Evolutionary conservation across 176 grass and related monocot genomes (phyloP).

Genomic region (Avena atlantica): DNA sequence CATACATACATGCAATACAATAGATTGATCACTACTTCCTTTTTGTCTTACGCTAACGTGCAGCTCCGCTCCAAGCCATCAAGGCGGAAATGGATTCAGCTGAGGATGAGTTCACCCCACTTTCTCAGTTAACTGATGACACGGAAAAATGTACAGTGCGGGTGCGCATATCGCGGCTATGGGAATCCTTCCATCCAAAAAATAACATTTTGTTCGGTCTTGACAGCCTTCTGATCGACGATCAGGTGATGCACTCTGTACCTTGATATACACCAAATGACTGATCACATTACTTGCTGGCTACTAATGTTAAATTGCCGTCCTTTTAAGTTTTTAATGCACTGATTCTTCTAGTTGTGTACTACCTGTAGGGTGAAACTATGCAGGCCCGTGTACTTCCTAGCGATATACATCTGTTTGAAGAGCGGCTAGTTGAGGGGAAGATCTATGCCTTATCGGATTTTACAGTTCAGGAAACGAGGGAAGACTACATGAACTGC

Average conservation of each 20-base stretch:
- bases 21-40: not conserved
- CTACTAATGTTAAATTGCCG: constrained; percentile 1
- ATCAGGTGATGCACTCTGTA: not conserved
- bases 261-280: not conserved
- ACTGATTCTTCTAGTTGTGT: not conserved
- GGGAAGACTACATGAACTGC: not conserved
- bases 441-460: constrained; percentile 2
- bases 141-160: not conserved
- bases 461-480: not conserved
- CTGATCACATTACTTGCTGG: constrained; percentile 4
- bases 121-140: not conserved
- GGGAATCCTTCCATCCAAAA: constrained; percentile 16
- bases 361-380: constrained; percentile 12
- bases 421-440: not conserved
- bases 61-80: not conserved
- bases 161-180: not conserved
- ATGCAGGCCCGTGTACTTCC: constrained; percentile 9
- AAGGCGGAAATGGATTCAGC: not conserved
- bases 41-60: not conserved
- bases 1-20: not conserved
- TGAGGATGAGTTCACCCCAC: not conserved
- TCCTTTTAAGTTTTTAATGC: not conserved
- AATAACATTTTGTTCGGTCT: not conserved
- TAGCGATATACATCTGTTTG: not conserved
- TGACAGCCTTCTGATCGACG: constrained; percentile 1